These are phyloP conservation scores for Entomortierella lignicola DNA, from an alignment of 192 early-diverging fungal species.

Conservation along the genomic window DNA sequence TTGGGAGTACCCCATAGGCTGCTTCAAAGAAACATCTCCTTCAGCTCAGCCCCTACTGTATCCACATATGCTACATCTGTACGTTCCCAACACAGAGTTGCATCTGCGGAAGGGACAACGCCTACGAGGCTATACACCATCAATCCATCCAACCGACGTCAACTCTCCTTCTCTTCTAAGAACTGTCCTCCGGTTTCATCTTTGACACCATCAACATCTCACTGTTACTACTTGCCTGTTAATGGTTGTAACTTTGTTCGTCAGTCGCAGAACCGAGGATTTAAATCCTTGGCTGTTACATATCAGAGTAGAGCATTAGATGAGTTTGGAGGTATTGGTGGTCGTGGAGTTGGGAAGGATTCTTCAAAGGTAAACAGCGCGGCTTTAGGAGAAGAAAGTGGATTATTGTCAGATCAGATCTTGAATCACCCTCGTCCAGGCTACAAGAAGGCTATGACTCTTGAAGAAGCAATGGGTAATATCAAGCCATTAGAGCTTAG, in stretches of 20 bases:
- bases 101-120: not conserved
- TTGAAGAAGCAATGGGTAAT: conserved; percentile 46
- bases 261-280: conserved; percentile 18
- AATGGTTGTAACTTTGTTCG: not conserved
- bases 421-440: not conserved
- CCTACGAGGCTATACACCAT: not conserved
- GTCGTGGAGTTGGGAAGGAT: conserved; percentile 6
- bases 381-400: conserved; percentile 1
- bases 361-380: not conserved
- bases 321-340: conserved; percentile 4
- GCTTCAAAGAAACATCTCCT: conserved; percentile 17
- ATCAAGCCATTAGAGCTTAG: conserved; percentile 45
- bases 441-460: conserved; percentile 29
- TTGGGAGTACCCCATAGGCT: conserved; percentile 20
- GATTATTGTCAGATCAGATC: conserved; percentile 27
- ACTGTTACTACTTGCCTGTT: not conserved
- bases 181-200: not conserved
- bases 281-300: conserved; percentile 12
- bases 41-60: not conserved
- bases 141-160: not conserved
- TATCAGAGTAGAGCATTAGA: conserved; percentile 34
- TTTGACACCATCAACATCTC: not conserved
- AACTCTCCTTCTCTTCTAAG: conserved; percentile 1
- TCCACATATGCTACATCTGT: not conserved
- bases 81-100: not conserved